These are phyloP conservation scores for Chimonanthus praecox DNA, from an alignment of 164 flowering plant species.

Conservation along the genomic window DNA sequence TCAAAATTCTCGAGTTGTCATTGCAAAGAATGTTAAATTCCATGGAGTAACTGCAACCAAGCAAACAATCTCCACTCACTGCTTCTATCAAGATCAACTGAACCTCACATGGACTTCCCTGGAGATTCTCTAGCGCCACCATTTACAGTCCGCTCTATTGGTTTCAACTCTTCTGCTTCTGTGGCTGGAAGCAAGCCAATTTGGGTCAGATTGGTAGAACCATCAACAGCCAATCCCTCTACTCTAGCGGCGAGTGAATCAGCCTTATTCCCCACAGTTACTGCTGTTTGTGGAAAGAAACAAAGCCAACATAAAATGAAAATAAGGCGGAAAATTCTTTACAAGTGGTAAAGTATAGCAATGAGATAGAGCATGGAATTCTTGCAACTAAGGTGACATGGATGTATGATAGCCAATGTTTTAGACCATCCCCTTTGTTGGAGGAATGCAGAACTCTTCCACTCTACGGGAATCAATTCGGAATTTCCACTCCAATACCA, in stretches of 20 bases:
- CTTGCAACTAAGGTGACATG: background rate
- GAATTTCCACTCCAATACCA: too few relatives aligned
- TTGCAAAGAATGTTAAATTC: background rate
- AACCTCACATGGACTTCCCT: slow-evolving; percentile 8
- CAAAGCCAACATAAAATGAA: background rate
- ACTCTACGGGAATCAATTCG: too few relatives aligned
- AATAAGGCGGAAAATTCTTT: background rate
- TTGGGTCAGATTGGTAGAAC: slow-evolving; percentile 2
- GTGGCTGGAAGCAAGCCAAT: background rate
- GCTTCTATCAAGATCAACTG: background rate
- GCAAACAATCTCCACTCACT: background rate
- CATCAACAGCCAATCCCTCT: slow-evolving; percentile 6
- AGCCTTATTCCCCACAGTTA: slow-evolving; percentile 5
- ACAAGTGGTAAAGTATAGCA: background rate
- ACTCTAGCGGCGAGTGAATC: slow-evolving; percentile 7
- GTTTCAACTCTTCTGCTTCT: slow-evolving; percentile 5
- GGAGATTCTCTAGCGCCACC: background rate
- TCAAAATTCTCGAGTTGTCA: background rate
- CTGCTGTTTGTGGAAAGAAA: background rate
- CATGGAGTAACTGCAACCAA: background rate
- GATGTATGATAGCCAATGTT: background rate
- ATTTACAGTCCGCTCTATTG: background rate
- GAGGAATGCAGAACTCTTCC: too few relatives aligned
- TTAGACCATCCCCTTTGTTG: too few relatives aligned
- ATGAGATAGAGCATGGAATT: too few relatives aligned